Conservation (phyloP, 2,329 filamentous ascomycete species). For the Diaporthe sp. region DNA sequence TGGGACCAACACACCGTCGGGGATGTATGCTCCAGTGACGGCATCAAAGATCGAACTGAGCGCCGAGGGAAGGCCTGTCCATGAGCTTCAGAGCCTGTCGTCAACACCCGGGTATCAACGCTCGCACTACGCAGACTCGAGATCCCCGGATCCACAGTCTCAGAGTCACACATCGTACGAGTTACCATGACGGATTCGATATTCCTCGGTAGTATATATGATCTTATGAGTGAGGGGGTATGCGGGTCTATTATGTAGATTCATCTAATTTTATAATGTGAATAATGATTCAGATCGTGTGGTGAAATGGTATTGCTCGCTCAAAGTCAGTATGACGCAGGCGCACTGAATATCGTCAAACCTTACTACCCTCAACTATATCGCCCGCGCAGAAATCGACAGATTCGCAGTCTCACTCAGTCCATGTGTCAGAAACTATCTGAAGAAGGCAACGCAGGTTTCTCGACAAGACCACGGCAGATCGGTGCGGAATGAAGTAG, state of each 20-base stretch:
- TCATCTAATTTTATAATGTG: neutral
- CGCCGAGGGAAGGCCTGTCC: neutral
- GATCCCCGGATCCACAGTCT: neutral
- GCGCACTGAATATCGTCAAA: too few relatives aligned
- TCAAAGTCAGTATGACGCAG: too few relatives aligned
- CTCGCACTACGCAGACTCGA: neutral
- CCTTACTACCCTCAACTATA: too few relatives aligned
- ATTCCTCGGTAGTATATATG: neutral
- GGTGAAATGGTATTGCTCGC: too few relatives aligned
- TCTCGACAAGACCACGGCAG: too few relatives aligned
- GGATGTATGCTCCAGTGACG: neutral
- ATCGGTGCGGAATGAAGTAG: neutral
- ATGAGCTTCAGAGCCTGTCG: constrained; percentile 9
- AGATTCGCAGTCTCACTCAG: too few relatives aligned
- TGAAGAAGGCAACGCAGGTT: too few relatives aligned
- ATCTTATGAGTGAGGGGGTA: neutral
- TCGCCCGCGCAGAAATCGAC: too few relatives aligned
- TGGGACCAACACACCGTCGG: neutral
- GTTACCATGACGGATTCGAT: neutral
- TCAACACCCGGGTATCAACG: neutral
- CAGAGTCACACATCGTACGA: neutral
- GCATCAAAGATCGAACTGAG: neutral
- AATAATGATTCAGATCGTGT: neutral
- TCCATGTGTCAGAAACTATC: too few relatives aligned
- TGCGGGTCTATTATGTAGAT: neutral